phyloP scores from a whole-genome alignment of 495 filamentous ascomycete species.

The Apiosordaria backusii region DNA sequence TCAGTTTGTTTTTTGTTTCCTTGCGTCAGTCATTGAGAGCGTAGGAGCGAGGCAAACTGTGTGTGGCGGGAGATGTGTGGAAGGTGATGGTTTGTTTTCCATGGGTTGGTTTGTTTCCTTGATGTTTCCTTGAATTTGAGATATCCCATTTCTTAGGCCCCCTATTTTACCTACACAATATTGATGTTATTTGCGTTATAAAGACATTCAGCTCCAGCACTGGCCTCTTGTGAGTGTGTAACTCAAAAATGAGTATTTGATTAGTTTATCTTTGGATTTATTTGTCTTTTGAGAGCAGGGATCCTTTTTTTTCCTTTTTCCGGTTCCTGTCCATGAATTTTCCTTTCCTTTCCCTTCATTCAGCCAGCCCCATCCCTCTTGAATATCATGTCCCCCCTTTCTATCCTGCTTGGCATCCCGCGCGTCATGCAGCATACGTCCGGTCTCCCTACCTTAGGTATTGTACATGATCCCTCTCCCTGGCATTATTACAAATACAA shows the following conservation, averaged over 20 bases:
- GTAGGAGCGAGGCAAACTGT: too few relatives aligned
- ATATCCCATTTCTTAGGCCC: slow-evolving; percentile 8
- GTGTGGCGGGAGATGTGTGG: too few relatives aligned
- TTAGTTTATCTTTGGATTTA: background rate
- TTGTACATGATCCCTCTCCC: background rate
- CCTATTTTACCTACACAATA: background rate
- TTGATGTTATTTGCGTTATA: background rate
- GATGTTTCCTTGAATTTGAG: background rate
- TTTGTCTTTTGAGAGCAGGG: slow-evolving; percentile 2
- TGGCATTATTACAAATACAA: background rate
- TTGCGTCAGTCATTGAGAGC: background rate
- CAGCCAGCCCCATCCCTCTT: background rate
- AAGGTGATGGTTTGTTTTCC: background rate
- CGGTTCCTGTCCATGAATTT: background rate
- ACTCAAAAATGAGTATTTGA: too few relatives aligned
- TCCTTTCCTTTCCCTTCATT: background rate
- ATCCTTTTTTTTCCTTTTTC: background rate
- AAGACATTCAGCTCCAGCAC: too few relatives aligned
- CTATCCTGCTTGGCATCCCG: background rate
- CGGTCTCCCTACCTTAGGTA: background rate
- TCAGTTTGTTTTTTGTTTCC: background rate
- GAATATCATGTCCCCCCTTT: background rate
- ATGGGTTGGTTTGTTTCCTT: background rate
- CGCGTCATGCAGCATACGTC: background rate
- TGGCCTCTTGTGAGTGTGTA: too few relatives aligned